Evolutionary conservation across 768 basidiomycete species (phyloP).

Genomic region (Pholiota microspora): DNA sequence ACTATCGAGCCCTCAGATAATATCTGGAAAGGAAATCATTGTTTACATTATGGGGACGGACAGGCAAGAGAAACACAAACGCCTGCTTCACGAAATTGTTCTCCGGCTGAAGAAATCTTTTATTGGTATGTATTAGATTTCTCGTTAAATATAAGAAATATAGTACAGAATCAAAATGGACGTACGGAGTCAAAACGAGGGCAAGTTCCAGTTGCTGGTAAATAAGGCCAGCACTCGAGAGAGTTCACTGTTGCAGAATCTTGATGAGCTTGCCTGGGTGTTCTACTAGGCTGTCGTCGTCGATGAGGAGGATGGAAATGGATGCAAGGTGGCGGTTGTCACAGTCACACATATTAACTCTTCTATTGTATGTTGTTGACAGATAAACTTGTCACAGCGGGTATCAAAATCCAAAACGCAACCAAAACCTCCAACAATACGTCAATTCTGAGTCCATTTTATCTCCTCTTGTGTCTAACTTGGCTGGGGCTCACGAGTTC

Average conservation of each 20-base stretch:
- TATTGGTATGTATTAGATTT: conserved; percentile 28
- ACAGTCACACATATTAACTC: conserved; percentile 21
- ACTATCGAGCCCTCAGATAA: neutral
- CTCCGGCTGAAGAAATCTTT: conserved; percentile 30
- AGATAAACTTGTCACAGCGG: too few relatives aligned
- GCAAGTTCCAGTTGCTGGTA: neutral
- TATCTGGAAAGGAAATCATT: neutral
- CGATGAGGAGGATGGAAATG: conserved; percentile 17
- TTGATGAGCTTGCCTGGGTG: neutral
- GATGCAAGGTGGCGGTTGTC: conserved; percentile 14
- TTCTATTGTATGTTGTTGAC: conserved; percentile 8
- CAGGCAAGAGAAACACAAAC: conserved; percentile 6
- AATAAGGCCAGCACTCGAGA: neutral
- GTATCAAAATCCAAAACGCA: too few relatives aligned
- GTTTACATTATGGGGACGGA: conserved; percentile 5
- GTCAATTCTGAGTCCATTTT: too few relatives aligned
- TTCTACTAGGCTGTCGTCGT: conserved; percentile 14
- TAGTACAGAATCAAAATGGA: conserved; percentile 18
- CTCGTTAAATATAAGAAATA: conserved; percentile 30
- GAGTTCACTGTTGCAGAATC: too few relatives aligned
- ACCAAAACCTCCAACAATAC: too few relatives aligned
- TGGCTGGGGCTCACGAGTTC: too few relatives aligned
- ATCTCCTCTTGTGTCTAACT: neutral
- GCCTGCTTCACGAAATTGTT: conserved; percentile 24
- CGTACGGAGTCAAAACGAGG: neutral